Base-by-base conservation (phyloP, 2,329 filamentous ascomycete genomes). In the Clonostachys byssicola region DNA sequence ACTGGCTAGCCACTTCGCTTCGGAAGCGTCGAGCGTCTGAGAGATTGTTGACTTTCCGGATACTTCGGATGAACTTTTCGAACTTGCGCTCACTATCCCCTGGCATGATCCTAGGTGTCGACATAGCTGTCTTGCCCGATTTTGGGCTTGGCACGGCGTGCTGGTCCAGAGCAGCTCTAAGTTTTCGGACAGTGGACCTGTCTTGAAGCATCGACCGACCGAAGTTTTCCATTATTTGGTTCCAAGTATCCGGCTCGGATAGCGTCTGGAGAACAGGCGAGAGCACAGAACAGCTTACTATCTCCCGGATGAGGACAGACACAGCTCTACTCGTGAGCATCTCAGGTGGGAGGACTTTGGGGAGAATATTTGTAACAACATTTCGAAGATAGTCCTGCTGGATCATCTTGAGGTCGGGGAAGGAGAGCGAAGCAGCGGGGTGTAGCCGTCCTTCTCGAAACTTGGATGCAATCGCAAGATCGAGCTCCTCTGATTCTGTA, bases 221-320 rank as follows among this genome's bases (percentile, higher is more conserved):
- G 66, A 86, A 90, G 47, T 86, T 92, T 66, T 97, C 92, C 77
- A 97, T 90, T 50, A 96, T 68, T 64, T 96, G 92, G 59, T 99
- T 97, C 92, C 92, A 99, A 9, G 88, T 95, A 69, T 99, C 95
- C 2, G 95, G 92, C 56, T 99, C 92, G 6, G 89, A 82, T 16
- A 99, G 72, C 51, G 91, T 73, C 57, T 86, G 83, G 61, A 96
- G 77, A 18, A 95, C 72, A 1, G 94, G 94, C 40, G 83, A 85
- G 36, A 99, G 72, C 38, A 99, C 85, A n/a, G 90, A 89, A 65
- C 94, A 96, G 18, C 90, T 78, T n/a, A 96, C 82, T 51, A 99
- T 86, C 69, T 99, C 95, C 56, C 88, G 85, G 50, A 96, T 79
- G 46, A 99, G 73, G 35, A 86, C 86, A 34, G 81, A 82, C 8